A percentile compares a stretch with the other conserved stretches of the same genome.
phyloP scores from a whole-genome alignment of 441 rosid genomes.

The Erysimum pusillum region DNA sequence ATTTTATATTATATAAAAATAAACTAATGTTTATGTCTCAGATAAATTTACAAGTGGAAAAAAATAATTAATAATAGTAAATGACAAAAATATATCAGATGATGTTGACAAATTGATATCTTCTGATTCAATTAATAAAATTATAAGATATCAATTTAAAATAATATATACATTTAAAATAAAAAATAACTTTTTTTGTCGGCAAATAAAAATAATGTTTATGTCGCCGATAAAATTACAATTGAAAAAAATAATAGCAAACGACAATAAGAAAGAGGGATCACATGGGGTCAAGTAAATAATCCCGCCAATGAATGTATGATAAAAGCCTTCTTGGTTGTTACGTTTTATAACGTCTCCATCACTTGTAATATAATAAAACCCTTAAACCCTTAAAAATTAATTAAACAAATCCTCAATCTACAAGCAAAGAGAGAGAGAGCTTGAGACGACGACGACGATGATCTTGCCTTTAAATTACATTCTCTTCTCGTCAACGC shows the following conservation, averaged over 20 bases:
- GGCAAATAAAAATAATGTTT: neutral
- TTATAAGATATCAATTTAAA: too few relatives aligned
- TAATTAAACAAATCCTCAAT: conserved; percentile 33
- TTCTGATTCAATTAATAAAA: too few relatives aligned
- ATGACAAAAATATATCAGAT: neutral
- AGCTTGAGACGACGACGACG: conserved; percentile 38
- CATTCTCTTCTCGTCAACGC: conserved; percentile 47
- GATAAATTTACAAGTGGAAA: conserved; percentile 5
- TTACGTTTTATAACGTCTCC: conserved; percentile 40
- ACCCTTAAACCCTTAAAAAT: conserved; percentile 17
- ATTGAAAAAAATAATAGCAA: neutral
- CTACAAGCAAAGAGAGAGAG: conserved; percentile 14
- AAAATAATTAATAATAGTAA: neutral
- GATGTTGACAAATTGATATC: too few relatives aligned
- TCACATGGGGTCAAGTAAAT: conserved; percentile 24
- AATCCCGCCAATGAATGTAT: conserved; percentile 31
- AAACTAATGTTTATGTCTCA: neutral
- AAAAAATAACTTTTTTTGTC: too few relatives aligned
- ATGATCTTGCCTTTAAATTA: conserved; percentile 44
- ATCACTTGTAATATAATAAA: conserved; percentile 36
- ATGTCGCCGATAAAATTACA: neutral
- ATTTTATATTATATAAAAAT: too few relatives aligned
- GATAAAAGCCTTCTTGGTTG: conserved; percentile 26
- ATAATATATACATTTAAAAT: too few relatives aligned
- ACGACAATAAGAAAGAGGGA: neutral